Conservation (phyloP, 306 rosid genomes). For the Acacia confusa region DNA sequence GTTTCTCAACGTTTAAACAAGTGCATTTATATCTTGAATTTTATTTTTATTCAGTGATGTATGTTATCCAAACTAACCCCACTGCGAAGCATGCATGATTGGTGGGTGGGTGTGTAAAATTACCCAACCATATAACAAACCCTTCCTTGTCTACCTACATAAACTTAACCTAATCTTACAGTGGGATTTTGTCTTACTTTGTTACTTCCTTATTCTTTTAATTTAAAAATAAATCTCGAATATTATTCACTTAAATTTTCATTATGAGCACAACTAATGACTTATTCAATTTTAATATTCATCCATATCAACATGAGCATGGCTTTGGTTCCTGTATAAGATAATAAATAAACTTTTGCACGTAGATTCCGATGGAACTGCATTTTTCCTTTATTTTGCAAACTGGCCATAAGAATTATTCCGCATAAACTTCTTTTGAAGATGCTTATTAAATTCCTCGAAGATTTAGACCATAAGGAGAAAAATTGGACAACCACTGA, state of each 20-base stretch:
- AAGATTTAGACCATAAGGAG: slow-evolving; percentile 17
- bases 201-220: too few species aligned
- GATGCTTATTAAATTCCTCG: slow-evolving; percentile 15
- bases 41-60: not conserved
- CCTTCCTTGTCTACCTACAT: too few species aligned
- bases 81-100: not conserved
- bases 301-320: not conserved
- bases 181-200: too few species aligned
- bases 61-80: not conserved
- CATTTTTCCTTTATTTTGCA: not conserved
- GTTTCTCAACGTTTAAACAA: not conserved
- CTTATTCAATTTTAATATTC: not conserved
- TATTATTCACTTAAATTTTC: not conserved
- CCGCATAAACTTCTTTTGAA: slow-evolving; percentile 8
- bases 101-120: not conserved
- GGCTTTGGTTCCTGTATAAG: not conserved
- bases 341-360: not conserved
- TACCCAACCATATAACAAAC: not conserved
- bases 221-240: not conserved
- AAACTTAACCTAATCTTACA: too few species aligned
- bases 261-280: not conserved
- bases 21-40: not conserved
- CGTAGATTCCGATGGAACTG: not conserved
- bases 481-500: slow-evolving; percentile 5
- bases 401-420: not conserved